Evolutionary conservation across 306 rosid genomes (phyloP).

Genomic region (Ormosia semicastrata): DNA sequence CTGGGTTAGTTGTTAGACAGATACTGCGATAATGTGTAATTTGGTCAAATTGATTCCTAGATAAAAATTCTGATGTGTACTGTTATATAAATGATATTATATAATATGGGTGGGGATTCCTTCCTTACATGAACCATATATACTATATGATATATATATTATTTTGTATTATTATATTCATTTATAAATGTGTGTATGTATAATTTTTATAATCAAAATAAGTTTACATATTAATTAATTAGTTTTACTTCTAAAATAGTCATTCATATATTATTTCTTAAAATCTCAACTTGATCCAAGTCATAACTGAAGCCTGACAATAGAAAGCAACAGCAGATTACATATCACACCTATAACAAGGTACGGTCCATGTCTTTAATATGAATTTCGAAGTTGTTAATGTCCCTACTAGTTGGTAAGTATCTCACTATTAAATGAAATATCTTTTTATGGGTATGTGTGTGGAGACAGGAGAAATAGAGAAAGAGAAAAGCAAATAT

Average conservation of each 20-base stretch:
- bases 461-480: neutral
- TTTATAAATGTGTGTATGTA: too few species aligned
- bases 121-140: too few species aligned
- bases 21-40: too few species aligned
- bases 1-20: too few species aligned
- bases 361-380: neutral
- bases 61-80: too few species aligned
- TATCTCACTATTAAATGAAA: neutral
- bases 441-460: neutral
- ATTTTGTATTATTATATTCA: too few species aligned
- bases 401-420: neutral
- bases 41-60: too few species aligned
- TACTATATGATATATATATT: too few species aligned
- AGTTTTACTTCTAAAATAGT: neutral
- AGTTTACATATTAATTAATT: too few species aligned
- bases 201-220: too few species aligned
- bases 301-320: neutral
- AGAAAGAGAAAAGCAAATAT: neutral
- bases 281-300: neutral
- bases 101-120: too few species aligned
- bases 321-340: neutral
- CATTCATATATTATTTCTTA: neutral
- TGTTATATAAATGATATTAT: too few species aligned
- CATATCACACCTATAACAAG: neutral
- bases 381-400: neutral